Percentiles rank a stretch among this genome's conserved stretches.
These are phyloP conservation scores for Xylaria telfairii DNA, from an alignment of 495 filamentous ascomycete genomes.

Conservation along the genomic window DNA sequence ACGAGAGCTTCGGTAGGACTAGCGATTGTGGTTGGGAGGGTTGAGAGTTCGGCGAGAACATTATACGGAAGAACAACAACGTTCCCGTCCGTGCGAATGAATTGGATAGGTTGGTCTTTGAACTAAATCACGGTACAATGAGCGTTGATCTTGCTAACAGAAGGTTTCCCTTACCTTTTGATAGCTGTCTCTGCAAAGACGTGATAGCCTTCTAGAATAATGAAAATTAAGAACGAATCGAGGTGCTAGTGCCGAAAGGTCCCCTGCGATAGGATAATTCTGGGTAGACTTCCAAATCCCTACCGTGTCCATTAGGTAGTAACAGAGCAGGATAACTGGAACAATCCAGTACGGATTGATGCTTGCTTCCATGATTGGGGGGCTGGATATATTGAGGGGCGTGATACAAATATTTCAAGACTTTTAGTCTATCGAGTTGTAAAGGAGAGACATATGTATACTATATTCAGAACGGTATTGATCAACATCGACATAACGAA, in stretches of 20 bases:
- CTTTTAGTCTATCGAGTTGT: neutral
- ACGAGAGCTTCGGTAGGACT: slow-evolving; percentile 8
- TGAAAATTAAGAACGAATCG: slow-evolving; percentile 18
- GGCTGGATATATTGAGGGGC: neutral
- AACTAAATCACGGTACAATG: slow-evolving; percentile 8
- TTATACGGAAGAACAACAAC: slow-evolving; percentile 18
- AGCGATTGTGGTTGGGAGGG: slow-evolving; percentile 18
- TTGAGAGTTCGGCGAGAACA: slow-evolving; percentile 24
- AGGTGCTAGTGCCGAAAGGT: neutral
- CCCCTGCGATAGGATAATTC: slow-evolving; percentile 1
- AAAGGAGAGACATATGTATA: neutral
- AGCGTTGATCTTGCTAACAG: neutral
- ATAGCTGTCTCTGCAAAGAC: neutral
- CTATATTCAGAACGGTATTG: neutral
- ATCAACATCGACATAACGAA: neutral
- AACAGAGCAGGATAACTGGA: neutral
- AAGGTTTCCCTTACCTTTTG: neutral
- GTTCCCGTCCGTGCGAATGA: slow-evolving; percentile 17
- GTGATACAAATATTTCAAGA: neutral
- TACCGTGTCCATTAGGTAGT: neutral
- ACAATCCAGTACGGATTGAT: neutral
- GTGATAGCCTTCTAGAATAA: neutral
- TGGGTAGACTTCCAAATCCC: slow-evolving; percentile 7
- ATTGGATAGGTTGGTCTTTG: slow-evolving; percentile 17
- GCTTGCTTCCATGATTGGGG: neutral